Evolutionary conservation across 805 yeast genomes (phyloP), one percentile per base, ranked within the genome.

Genomic region (Nakazawaea holstii): DNA sequence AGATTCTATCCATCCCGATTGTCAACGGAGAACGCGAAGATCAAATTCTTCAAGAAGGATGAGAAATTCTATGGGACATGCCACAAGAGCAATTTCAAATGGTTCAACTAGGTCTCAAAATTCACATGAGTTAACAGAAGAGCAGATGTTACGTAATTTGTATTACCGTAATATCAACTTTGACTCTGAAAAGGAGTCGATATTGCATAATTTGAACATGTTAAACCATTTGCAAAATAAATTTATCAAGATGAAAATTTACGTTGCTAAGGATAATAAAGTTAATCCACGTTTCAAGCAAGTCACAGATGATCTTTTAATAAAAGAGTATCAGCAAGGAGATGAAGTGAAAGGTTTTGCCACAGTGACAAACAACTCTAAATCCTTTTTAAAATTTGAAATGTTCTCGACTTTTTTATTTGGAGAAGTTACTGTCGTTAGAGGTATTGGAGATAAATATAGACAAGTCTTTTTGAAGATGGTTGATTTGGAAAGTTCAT

Each of bases 401-500:
- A 43, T 46, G 53, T 40, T 47, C n/a, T 43, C 43, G 29, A 47
- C 48, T 11, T 43, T 39, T n/a, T 37, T 50, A 10, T 41, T 29
- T 20, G 53, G 53, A 8, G 46, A 43, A 24, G 37, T 41, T 1
- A 36, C 50, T 2, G 50, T 50, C 17, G 50, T 50, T 8, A 43
- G 45, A 27, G 37, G 40, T 29, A 35, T 50, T 15, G 50, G 50
- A 15, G 45, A 43, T 10, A 46, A 43, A 28, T 43, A 38, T 15
- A 43, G 36, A 27, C 50, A 44, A n/a, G 39, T 31, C n/a, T 50
- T 50, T 33, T 39, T 50, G 44, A 43, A 43, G 20, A 50, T 50
- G 53, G 45, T 50, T 14, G 53, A 50, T 30, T 44, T 50, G 35
- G 53, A 50, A 29, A 42, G 48, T n/a, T 46, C 46, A 27, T 42